Evolutionary conservation across 306 rosid species (phyloP), one percentile per base, ranked within the genome.

Genomic region (Corylus avellana): DNA sequence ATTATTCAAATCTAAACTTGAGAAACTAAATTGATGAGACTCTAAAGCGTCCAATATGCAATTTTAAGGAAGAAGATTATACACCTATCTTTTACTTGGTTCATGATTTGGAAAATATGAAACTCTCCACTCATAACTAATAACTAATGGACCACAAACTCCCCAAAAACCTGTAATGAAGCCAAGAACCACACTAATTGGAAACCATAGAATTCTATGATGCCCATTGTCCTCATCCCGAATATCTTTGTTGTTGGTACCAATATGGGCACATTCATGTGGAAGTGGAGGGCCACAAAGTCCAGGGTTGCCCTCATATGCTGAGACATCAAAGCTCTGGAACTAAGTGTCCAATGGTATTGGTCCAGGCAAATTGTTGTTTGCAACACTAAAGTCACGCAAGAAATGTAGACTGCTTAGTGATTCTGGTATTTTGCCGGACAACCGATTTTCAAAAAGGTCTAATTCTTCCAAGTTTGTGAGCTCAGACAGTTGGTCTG

Each of bases 141-240:
- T 32, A 25, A 9, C 5, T 14, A 71, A 58, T 22, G 53, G 17
- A 1, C 77, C 27, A 29, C 82, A 71, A 58, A 78, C 54, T 1
- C 53, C 76, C 44, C 76, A 58, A 48, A 79, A 72, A 48, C 72
- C 44, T 6, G 54, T 2, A 8, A 72, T 20, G 64, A 61, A 78
- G 35, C 82, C 72, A 3, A 74, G 55, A 10, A 9, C 14, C 53
- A 48, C 3, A 12, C 0, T 48, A 1, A 48, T 4, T 12, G 2
- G 1, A 12, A 48, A 48, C 53, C 53, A 48, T 8, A 14, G 53
- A 3, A 48, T 48, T 2, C 13, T 10, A 48, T 35, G 4, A 35
- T 13, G 53, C 53, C 51, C 14, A 11, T 48, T 11, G 35, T n/a
- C 8, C 39, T 37, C 10, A 10, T 48, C 13, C 13, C 13, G 1